A percentile compares a stretch with the other conserved stretches of the same genome.
phyloP scores from a whole-genome alignment of 1,139 yeast species.

The Blastobotrys malaysiensis region DNA sequence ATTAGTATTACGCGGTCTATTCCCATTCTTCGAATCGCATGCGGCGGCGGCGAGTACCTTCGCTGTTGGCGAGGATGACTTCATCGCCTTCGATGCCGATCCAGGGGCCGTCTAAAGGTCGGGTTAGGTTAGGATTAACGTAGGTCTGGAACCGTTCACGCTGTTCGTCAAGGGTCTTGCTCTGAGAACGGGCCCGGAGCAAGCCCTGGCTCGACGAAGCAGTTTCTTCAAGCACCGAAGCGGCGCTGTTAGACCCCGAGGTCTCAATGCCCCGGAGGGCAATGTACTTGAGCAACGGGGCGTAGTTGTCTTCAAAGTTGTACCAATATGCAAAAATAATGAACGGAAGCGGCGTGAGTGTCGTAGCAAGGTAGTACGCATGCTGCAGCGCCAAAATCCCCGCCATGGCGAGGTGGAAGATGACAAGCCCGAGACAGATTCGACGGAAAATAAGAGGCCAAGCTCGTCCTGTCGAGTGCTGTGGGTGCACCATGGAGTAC shows the following conservation, averaged over 20 bases:
- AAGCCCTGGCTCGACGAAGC: conserved; percentile 1
- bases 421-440: conserved; percentile 59
- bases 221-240: conserved; percentile 4
- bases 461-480: conserved; percentile 83
- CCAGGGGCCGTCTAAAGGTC: conserved; percentile 77
- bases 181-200: conserved; percentile 23
- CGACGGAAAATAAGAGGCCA: conserved; percentile 81
- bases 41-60: conserved; percentile 50
- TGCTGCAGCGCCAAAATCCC: conserved; percentile 79
- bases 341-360: conserved; percentile 70
- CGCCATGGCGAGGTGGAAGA: conserved; percentile 87
- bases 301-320: conserved; percentile 75
- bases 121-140: conserved; percentile 67
- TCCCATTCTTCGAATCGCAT: conserved; percentile 49
- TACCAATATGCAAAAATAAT: conserved; percentile 62
- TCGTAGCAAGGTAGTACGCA: conserved; percentile 68
- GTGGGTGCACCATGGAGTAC: conserved; percentile 79
- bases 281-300: conserved; percentile 77
- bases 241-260: conserved; percentile 17
- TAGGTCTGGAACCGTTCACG: conserved; percentile 65
- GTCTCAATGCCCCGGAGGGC: conserved; percentile 63
- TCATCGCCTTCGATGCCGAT: conserved; percentile 62
- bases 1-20: conserved; percentile 15
- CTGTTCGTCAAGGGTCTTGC: conserved; percentile 57
- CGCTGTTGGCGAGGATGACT: conserved; percentile 53